Evolutionary conservation across 2,329 filamentous ascomycete species (phyloP), one percentile per base, ranked within the genome.

Genomic region (Chaetomium sp.): DNA sequence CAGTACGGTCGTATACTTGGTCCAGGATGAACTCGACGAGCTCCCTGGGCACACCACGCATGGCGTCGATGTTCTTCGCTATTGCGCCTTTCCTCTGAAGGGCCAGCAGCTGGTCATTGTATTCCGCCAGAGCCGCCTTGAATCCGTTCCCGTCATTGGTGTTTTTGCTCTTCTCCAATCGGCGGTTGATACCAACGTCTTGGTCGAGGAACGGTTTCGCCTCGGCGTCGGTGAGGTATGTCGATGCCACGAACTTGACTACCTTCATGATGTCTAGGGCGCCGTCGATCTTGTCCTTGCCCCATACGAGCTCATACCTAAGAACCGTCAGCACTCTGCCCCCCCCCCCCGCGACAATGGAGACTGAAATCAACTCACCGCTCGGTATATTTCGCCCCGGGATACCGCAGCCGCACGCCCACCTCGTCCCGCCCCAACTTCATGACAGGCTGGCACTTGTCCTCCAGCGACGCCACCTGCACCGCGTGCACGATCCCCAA

Each of bases 1-100:
- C 95, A 5, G 92, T 96, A 58, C 95, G 91, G 72, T 93, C 88
- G 78, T 97, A 98, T 25, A 92, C 90, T 75, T 99, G 93, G 62
- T 86, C 88, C 50, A 96, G 84, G 71, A 97, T 94, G 70, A 92
- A 89, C 70, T 90, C 87, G 55, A 93, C 88, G 57, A 93, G 85
- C 53, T 87, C 85, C 51, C 91, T 82, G 7, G 90, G 87, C 21
- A 97, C 80, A 55, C 85, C 83, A 72, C 90, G 88, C 74, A 87
- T 86, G 56, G 80, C 79, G 69, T 90, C 86, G 55, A 98, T 82
- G 70, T 91, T 90, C 70, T 84, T 87, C 23, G 87, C 84, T 67
- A 98, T 86, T 10, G 86, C 87, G 49, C 91, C 92, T 71, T 90
- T 85, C 67, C 84, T 80, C 23, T 93, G 84, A 33, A 93, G 81